Conservation (phyloP, 108 stramenopile species). For the Poteriospumella lacustris region DNA sequence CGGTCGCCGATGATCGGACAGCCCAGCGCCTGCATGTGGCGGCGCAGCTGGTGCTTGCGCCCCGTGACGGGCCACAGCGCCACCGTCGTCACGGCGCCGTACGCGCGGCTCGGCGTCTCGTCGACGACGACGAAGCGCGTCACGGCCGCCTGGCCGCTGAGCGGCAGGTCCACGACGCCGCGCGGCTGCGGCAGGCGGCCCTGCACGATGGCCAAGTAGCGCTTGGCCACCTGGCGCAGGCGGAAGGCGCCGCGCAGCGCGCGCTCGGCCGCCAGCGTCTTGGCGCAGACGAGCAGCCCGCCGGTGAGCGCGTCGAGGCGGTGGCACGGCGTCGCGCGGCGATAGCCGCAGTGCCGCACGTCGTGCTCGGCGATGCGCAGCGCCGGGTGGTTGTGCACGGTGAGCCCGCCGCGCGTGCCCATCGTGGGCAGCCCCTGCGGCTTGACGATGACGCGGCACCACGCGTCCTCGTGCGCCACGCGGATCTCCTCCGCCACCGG, state of each 20-base stretch:
- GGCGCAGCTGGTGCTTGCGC: conserved; percentile 38
- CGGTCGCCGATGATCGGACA: conserved; percentile 38
- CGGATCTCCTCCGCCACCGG: too few relatives aligned
- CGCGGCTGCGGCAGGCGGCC: conserved; percentile 28
- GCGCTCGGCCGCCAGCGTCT: conserved; percentile 35
- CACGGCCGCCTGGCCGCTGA: conserved; percentile 28
- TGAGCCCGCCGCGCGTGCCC: neutral
- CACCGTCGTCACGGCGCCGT: conserved; percentile 33
- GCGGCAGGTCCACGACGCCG: conserved; percentile 29
- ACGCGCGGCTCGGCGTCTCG: neutral
- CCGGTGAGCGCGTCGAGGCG: conserved; percentile 44
- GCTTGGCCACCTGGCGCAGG: conserved; percentile 32
- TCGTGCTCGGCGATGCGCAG: neutral
- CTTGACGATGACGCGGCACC: neutral
- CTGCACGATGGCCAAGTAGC: conserved; percentile 36
- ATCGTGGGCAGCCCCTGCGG: conserved; percentile 2
- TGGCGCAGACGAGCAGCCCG: conserved; percentile 40
- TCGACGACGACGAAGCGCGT: neutral
- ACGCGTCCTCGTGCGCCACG: neutral
- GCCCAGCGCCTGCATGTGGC: conserved; percentile 32
- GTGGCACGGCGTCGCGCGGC: conserved; percentile 36
- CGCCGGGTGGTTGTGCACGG: neutral
- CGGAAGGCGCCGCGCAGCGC: conserved; percentile 24
- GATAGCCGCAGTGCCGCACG: too few relatives aligned
- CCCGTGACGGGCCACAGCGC: conserved; percentile 42